Conservation (phyloP, 2,329 filamentous ascomycete genomes). For the Leptoxyphium fumago region DNA sequence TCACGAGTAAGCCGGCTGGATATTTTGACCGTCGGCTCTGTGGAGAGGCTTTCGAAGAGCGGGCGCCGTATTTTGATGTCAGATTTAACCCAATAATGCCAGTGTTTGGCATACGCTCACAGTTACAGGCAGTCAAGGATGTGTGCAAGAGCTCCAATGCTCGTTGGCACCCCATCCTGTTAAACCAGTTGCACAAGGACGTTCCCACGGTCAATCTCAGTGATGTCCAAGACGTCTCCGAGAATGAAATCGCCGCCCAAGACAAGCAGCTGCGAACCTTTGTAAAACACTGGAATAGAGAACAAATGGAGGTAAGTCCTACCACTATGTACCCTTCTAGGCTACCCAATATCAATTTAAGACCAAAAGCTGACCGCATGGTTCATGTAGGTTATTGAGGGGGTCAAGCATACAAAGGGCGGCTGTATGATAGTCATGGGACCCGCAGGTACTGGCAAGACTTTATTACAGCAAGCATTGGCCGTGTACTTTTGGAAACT, state of each 20-base stretch:
- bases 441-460: slow-evolving; percentile 9
- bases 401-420: slow-evolving; percentile 3
- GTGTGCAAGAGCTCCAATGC: slow-evolving; percentile 1
- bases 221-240: neutral
- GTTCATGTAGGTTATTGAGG: slow-evolving; percentile 6
- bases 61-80: neutral
- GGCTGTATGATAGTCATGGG: slow-evolving; percentile 5
- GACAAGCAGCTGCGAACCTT: slow-evolving; percentile 4
- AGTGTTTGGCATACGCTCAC: neutral
- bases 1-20: slow-evolving; percentile 5
- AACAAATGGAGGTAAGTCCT: neutral
- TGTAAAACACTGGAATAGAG: slow-evolving; percentile 5
- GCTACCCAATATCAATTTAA: too few relatives aligned
- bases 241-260: neutral
- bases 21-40: neutral
- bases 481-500: slow-evolving; percentile 8
- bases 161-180: slow-evolving; percentile 5
- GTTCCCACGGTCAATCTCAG: slow-evolving; percentile 4
- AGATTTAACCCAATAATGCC: neutral
- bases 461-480: slow-evolving; percentile 6
- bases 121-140: neutral
- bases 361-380: slow-evolving; percentile 5
- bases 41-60: neutral
- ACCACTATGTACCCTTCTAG: too few relatives aligned
- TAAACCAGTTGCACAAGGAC: slow-evolving; percentile 8